phyloP scores from a whole-genome alignment of 1,139 yeast genomes.

The Pichiaceae sp. region DNA sequence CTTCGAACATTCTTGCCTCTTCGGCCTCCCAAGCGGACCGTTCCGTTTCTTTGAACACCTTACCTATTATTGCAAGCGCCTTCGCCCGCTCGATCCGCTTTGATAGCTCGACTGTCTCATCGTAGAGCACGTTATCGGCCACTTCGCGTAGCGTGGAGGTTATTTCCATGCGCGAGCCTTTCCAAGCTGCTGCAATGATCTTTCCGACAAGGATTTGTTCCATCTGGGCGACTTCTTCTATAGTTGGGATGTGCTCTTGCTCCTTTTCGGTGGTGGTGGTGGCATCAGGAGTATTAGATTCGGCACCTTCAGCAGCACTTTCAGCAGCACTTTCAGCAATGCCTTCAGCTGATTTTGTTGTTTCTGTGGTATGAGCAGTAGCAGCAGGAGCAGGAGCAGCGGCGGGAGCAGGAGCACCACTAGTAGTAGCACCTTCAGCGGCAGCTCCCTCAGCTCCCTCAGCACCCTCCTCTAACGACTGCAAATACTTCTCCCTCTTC shows the following conservation, averaged over 20 bases:
- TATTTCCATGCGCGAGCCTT: slow-evolving; percentile 84
- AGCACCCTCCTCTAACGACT: slow-evolving; percentile 22
- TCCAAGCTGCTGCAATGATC: slow-evolving; percentile 93
- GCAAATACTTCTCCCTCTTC: slow-evolving; percentile 35
- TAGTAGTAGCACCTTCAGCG: background rate
- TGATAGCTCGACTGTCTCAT: slow-evolving; percentile 41
- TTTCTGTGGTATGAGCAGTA: background rate
- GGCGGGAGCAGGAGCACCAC: background rate
- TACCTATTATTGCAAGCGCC: slow-evolving; percentile 67
- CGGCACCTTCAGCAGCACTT: background rate
- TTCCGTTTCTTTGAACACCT: slow-evolving; percentile 54
- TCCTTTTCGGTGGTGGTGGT: slow-evolving; percentile 23
- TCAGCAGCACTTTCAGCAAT: background rate
- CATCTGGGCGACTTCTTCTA: slow-evolving; percentile 77
- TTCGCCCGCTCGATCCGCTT: slow-evolving; percentile 71
- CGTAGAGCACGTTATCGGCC: slow-evolving; percentile 66
- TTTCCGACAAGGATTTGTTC: slow-evolving; percentile 85
- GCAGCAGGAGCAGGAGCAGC: background rate
- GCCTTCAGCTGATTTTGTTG: background rate
- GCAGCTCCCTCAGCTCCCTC: slow-evolving; percentile 21
- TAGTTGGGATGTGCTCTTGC: slow-evolving; percentile 53
- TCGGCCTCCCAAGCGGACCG: slow-evolving; percentile 83
- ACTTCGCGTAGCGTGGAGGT: slow-evolving; percentile 83
- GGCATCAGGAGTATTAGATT: background rate
- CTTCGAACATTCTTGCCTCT: slow-evolving; percentile 87